A percentile compares a stretch with the other conserved stretches of the same genome.
phyloP scores from a whole-genome alignment of 2,329 filamentous ascomycete species.

The Aspergillus tamarii region DNA sequence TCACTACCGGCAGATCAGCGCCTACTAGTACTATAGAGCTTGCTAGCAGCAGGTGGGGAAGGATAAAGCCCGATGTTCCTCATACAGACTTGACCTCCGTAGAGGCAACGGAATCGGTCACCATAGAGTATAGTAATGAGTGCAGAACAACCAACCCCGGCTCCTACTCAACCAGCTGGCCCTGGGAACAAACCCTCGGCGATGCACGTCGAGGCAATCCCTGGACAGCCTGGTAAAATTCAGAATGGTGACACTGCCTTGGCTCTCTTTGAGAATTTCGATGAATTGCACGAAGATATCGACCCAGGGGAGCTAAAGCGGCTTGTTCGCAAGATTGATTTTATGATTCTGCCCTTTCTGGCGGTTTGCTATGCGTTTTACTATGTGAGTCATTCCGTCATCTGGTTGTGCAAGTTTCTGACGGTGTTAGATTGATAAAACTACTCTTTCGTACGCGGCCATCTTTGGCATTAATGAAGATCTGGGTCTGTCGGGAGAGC shows the following conservation, averaged over 20 bases:
- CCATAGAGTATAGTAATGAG: background rate
- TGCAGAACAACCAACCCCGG: background rate
- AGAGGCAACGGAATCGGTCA: background rate
- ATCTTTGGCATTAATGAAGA: constrained; percentile 67
- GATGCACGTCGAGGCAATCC: constrained; percentile 15
- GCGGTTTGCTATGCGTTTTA: constrained; percentile 55
- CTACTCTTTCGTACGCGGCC: constrained; percentile 64
- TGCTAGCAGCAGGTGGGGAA: background rate
- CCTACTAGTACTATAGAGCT: background rate
- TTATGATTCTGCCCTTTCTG: constrained; percentile 61
- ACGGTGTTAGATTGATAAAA: constrained; percentile 27
- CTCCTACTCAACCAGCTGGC: background rate
- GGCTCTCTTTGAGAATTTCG: constrained; percentile 50
- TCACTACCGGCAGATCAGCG: background rate
- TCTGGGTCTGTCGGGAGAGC: constrained; percentile 57
- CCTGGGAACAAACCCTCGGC: background rate
- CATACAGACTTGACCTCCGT: background rate
- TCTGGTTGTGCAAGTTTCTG: constrained; percentile 4
- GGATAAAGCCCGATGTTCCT: background rate
- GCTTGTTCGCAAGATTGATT: constrained; percentile 60
- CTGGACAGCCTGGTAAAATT: constrained; percentile 29
- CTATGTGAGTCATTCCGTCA: constrained; percentile 47
- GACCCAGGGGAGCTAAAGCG: constrained; percentile 52
- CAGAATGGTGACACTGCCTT: constrained; percentile 53
- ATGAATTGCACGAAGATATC: constrained; percentile 51